These are phyloP conservation scores for Eucalyptus sp. DNA, from an alignment of 345 rosid species.

Conservation along the genomic window DNA sequence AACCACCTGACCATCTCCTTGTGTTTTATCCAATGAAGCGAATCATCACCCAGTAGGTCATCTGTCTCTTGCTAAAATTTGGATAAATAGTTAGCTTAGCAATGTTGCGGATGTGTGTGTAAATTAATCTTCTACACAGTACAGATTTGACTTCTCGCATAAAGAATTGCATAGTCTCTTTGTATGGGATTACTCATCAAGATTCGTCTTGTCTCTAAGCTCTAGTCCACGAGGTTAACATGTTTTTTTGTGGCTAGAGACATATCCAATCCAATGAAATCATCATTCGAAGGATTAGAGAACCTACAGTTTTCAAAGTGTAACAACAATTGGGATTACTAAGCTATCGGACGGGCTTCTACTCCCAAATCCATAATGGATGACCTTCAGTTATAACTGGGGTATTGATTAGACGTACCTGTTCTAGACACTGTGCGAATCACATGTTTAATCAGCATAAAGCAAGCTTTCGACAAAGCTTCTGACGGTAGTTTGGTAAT, in stretches of 20 bases:
- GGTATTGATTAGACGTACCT: no score
- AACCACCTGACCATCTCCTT: not conserved
- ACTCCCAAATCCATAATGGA: not conserved
- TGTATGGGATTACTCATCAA: no score
- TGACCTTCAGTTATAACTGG: not conserved
- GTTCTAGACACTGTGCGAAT: rapidly evolving
- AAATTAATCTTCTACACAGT: no score
- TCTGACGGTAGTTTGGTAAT: rapidly evolving
- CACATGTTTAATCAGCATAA: rapidly evolving
- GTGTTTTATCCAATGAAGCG: no score
- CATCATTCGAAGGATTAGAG: not conserved
- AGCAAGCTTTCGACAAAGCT: no score
- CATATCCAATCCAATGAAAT: not conserved
- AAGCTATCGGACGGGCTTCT: not conserved
- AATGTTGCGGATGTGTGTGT: not conserved
- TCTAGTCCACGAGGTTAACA: no score
- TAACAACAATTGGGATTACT: not conserved
- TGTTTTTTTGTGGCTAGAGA: not conserved
- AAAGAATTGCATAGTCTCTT: no score
- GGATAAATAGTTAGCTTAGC: not conserved
- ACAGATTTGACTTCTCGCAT: no score
- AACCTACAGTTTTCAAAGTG: not conserved
- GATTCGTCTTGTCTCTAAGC: not conserved
- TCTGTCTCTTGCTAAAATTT: no score
- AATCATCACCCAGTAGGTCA: no score